Evolutionary conservation across 768 basidiomycete genomes (phyloP), one percentile per base, ranked within the genome.

Genomic region (Lentinula guzmanii): DNA sequence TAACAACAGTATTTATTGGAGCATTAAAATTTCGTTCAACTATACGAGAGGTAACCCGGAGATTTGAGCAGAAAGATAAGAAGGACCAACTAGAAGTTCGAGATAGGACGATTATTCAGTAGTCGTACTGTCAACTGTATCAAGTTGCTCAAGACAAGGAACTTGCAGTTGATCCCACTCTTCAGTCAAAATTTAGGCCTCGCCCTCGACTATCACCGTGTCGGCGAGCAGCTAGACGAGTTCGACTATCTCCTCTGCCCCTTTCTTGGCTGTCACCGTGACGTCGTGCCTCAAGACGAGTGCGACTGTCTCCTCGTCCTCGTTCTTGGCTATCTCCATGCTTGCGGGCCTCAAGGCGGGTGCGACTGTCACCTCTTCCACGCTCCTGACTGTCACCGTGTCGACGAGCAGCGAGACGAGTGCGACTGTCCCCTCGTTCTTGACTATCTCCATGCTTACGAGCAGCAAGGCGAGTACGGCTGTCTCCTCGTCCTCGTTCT

Each of bases 191-290:
- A 48, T 48, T 8, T 9, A 13, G 18, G 5, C 33, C 42, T 18
- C 56, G 56, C n/a, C 37, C 56, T 9, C 56, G 56, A 42, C 37
- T 41, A 18, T 58, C 56, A 18, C 56, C 56, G 18, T 58, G 56
- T 33, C 35, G 45, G 56, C 56, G 56, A 28, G 35, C 42, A 18
- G 11, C 34, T 15, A 58, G 56, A 18, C 37, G 56, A 33, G 33
- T 42, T 46, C 37, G 35, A 35, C n/a, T 24, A 24, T 24, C n/a
- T 3, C 56, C 42, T 5, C 56, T 16, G n/a, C 56, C 56, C 8
- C 56, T 33, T 11, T 21, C 21, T 9, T 39, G 37, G 37, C 52
- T 34, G 34, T 34, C 34, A n/a, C 52, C 52, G 33, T 54, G 52
- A 15, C 52, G 21, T 9, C 52, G 52, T 15, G 52, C 24, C 21